Base-by-base conservation (phyloP, 2,329 filamentous ascomycete genomes). In the Epichloe festucae region DNA sequence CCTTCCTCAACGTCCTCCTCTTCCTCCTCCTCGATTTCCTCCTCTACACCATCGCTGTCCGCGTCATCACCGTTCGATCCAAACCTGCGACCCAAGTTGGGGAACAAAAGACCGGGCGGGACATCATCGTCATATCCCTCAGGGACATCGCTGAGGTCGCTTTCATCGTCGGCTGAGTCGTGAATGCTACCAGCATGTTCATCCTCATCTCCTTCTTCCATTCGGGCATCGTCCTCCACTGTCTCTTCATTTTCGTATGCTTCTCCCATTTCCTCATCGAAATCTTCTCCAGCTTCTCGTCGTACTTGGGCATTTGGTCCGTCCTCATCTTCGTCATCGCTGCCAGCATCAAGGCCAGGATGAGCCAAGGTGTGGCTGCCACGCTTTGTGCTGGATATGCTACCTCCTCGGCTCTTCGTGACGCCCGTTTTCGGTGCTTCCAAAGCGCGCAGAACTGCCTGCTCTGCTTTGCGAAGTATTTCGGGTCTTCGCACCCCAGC, bases 141-240 rank as follows among this genome's bases (percentile, higher is more conserved):
- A 27, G 79, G 72, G 4, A 82, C 76, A 54, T 86, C 83, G 49
- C 81, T 85, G 0, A 86, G 69, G 55, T 85, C 82, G 60, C 81
- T 85, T 63, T 86, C 82, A 51, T 84, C 81, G 55, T 85, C 82
- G 0, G 78, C 82, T 41, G 77, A 82, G 54, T 84, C 81, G 54
- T 82, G 78, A 7, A 82, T 67, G 53, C 78, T 87, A 5, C 76
- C 77, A 0, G 74, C 53, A 15, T 62, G 63, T 40, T 62, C 62
- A 36, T 62, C 61, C 21, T 64, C 59, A 38, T 60, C 57, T 46
- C 59, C 60, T 54, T 56, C 63, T 49, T 54, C 65, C 62, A 53
- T 27, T 31, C 49, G 65, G 57, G 27, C 61, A 59, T 41, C 67
- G 59, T 52, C 64, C 57, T 41, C 63, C 57, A 14, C 63, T 58